phyloP scores from a whole-genome alignment of 2,329 filamentous ascomycete species.

The Calonectria henricotiae region DNA sequence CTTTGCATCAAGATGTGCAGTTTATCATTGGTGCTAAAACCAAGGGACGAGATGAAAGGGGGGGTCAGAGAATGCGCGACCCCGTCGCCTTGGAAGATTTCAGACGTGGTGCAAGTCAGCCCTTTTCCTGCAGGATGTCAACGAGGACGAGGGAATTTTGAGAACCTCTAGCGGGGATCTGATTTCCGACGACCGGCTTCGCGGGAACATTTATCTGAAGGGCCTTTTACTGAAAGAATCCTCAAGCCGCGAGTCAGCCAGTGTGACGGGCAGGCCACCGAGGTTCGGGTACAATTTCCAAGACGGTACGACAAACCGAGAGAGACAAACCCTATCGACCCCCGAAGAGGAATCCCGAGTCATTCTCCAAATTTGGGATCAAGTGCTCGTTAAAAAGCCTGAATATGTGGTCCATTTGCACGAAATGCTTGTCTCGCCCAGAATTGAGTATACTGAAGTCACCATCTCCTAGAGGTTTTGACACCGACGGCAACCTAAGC shows the following conservation, averaged over 20 bases:
- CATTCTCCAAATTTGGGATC: constrained; percentile 41
- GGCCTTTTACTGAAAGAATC: constrained; percentile 31
- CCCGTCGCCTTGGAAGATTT: constrained; percentile 31
- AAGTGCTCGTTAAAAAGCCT: constrained; percentile 26
- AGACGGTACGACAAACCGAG: constrained; percentile 5
- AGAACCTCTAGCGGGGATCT: constrained; percentile 29
- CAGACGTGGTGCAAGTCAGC: constrained; percentile 30
- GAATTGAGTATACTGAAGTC: constrained; percentile 35
- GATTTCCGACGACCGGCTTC: background rate
- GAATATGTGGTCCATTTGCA: constrained; percentile 19
- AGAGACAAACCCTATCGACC: constrained; percentile 19
- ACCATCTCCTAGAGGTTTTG: no score
- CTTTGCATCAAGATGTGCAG: constrained; percentile 23
- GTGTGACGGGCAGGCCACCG: constrained; percentile 33
- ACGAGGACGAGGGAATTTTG: background rate
- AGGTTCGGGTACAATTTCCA: constrained; percentile 41
- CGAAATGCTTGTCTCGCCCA: constrained; percentile 35
- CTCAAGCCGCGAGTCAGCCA: background rate
- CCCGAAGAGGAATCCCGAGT: constrained; percentile 26
- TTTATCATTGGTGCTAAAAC: constrained; percentile 29
- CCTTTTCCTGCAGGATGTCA: constrained; percentile 33
- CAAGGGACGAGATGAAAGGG: background rate
- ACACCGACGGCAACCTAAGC: no score
- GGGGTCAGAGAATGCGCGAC: background rate
- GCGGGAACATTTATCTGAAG: constrained; percentile 34